Percentiles rank a stretch among this genome's conserved stretches.
These are phyloP conservation scores for Dillenia suffruticosa DNA, from an alignment of 164 flowering plant species.

Conservation along the genomic window DNA sequence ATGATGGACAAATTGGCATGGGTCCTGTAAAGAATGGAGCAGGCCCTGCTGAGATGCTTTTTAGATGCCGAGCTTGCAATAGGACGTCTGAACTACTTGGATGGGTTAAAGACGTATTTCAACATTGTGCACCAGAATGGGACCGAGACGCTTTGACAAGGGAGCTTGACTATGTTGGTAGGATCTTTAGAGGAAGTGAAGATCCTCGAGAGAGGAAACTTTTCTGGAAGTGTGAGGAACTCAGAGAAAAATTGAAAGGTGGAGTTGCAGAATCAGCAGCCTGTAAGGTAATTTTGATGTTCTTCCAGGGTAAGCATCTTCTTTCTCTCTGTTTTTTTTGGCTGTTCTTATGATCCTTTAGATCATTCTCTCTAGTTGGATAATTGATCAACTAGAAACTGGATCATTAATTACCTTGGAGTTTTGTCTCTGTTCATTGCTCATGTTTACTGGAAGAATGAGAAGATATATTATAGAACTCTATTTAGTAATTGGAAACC, in stretches of 20 bases:
- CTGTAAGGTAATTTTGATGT: slow-evolving; percentile 59
- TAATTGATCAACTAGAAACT: no score
- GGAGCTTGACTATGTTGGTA: slow-evolving; percentile 84
- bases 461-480: no score
- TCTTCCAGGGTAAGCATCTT: slow-evolving; percentile 70
- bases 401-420: no score
- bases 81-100: slow-evolving; percentile 90
- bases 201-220: slow-evolving; percentile 84
- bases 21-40: slow-evolving; percentile 68
- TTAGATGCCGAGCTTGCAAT: slow-evolving; percentile 86
- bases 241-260: slow-evolving; percentile 70
- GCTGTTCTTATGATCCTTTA: neutral
- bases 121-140: slow-evolving; percentile 96
- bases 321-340: neutral
- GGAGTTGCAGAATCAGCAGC: slow-evolving; percentile 69
- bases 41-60: slow-evolving; percentile 77
- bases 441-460: neutral
- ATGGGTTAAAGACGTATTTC: slow-evolving; percentile 98
- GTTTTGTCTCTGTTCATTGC: neutral
- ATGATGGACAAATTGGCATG: slow-evolving; percentile 75
- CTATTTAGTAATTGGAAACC: no score
- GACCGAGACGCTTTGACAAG: slow-evolving; percentile 71
- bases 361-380: neutral
- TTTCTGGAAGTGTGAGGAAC: slow-evolving; percentile 90
- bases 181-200: slow-evolving; percentile 90